phyloP scores from a whole-genome alignment of 495 filamentous ascomycete genomes.

The Penicillium argentinense region DNA sequence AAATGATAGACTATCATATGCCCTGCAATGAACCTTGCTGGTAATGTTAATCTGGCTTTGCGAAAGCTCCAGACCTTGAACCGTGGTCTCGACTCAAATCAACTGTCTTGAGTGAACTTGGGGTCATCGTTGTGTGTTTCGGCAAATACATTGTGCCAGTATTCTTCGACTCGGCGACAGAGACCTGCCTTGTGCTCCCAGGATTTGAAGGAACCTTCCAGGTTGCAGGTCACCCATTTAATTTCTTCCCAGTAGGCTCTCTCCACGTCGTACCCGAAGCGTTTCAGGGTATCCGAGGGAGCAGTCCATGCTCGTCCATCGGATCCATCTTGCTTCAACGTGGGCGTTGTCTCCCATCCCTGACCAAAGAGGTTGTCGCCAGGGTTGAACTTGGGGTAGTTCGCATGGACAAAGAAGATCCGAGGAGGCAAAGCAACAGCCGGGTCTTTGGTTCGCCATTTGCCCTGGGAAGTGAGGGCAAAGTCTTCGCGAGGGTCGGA shows the following conservation, averaged over 20 bases:
- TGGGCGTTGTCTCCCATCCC: slow-evolving; percentile 41
- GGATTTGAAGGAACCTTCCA: slow-evolving; percentile 36
- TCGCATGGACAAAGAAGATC: slow-evolving; percentile 55
- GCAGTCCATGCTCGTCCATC: slow-evolving; percentile 44
- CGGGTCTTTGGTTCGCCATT: slow-evolving; percentile 40
- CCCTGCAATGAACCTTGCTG: too few species aligned
- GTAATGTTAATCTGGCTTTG: too few species aligned
- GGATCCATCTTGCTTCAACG: slow-evolving; percentile 36
- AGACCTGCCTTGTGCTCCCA: slow-evolving; percentile 39
- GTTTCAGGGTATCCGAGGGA: slow-evolving; percentile 33
- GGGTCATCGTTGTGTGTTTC: slow-evolving; percentile 38
- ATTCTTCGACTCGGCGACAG: slow-evolving; percentile 37
- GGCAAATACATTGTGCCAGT: slow-evolving; percentile 45
- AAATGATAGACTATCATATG: too few species aligned
- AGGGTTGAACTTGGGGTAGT: slow-evolving; percentile 56
- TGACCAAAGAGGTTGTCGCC: slow-evolving; percentile 42
- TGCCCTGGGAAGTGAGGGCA: slow-evolving; percentile 33
- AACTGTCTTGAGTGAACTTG: slow-evolving; percentile 30
- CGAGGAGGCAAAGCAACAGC: slow-evolving; percentile 30
- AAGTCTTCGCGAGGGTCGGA: slow-evolving; percentile 48
- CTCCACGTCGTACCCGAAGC: slow-evolving; percentile 54
- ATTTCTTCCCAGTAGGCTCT: slow-evolving; percentile 53
- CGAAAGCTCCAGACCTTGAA: too few species aligned
- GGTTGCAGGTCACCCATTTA: slow-evolving; percentile 47
- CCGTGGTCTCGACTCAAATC: too few species aligned